These are phyloP conservation scores for Penicillium odoratum DNA, from an alignment of 495 filamentous ascomycete genomes.

Conservation along the genomic window DNA sequence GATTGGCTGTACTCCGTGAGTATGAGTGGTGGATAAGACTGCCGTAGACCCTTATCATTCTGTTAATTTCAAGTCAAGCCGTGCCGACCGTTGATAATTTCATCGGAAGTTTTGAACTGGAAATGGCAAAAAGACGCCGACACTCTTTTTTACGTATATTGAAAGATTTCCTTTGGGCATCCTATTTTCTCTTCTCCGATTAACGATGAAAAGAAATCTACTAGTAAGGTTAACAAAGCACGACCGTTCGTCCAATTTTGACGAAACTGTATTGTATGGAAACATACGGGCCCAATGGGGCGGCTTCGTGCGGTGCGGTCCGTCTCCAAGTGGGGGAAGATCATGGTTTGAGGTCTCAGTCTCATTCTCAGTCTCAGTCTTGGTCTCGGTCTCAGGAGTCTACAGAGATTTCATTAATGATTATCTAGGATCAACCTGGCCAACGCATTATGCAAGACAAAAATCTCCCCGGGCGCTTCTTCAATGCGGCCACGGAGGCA, in stretches of 20 bases:
- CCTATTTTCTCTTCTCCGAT: too few relatives aligned
- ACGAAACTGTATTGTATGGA: background rate
- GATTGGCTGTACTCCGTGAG: background rate
- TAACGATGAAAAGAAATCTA: too few relatives aligned
- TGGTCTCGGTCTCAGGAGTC: too few relatives aligned
- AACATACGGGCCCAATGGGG: background rate
- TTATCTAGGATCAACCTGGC: background rate
- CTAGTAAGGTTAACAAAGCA: too few relatives aligned
- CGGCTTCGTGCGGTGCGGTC: background rate
- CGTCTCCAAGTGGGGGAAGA: background rate
- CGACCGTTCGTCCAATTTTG: background rate
- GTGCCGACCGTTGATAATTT: background rate
- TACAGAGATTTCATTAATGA: background rate
- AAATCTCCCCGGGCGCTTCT: conserved; percentile 1
- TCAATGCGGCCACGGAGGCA: conserved; percentile 1
- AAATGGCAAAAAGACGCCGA: background rate
- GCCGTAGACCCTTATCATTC: background rate
- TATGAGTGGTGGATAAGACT: background rate
- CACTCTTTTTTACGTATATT: background rate
- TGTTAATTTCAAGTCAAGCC: background rate
- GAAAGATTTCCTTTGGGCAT: too few relatives aligned
- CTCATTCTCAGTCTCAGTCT: too few relatives aligned
- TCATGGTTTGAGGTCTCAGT: too few relatives aligned
- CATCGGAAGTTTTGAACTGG: background rate
- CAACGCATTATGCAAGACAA: background rate